Evolutionary conservation across 768 basidiomycete genomes (phyloP).

Genomic region (Rhodotorula taiwanensis): DNA sequence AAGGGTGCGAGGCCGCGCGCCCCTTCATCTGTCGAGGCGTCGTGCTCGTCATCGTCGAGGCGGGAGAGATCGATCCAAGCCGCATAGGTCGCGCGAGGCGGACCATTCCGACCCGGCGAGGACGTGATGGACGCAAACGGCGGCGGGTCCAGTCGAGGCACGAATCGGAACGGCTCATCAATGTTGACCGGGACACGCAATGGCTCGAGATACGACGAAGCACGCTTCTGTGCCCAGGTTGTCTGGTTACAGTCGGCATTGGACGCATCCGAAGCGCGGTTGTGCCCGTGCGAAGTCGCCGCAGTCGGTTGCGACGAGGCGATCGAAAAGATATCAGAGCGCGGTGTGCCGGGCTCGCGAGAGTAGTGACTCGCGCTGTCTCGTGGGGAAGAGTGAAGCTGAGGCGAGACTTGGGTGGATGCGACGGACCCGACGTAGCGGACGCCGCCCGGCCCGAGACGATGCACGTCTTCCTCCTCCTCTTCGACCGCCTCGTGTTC

Average conservation of each 20-base stretch:
- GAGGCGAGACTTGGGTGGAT: conserved; percentile 8
- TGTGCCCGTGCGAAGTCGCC: not conserved
- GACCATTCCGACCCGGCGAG: conserved; percentile 32
- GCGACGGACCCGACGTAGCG: conserved; percentile 27
- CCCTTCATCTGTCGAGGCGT: conserved; percentile 11
- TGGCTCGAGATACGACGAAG: conserved; percentile 16
- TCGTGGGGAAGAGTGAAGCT: not conserved
- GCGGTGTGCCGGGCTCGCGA: conserved; percentile 10
- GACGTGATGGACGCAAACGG: conserved; percentile 31
- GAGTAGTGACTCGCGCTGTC: conserved; percentile 5
- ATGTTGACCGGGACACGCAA: conserved; percentile 20
- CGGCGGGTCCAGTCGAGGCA: conserved; percentile 28
- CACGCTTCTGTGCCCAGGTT: conserved; percentile 5
- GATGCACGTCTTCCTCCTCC: conserved; percentile 1
- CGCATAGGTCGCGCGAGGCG: conserved; percentile 25
- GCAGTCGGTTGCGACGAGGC: not conserved
- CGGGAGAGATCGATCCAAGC: conserved; percentile 16
- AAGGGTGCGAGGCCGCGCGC: conserved; percentile 11
- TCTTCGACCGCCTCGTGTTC: too few species aligned
- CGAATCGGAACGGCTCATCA: conserved; percentile 36
- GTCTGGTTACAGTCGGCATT: too few species aligned
- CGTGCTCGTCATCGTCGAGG: not conserved
- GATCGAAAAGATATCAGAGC: conserved; percentile 7
- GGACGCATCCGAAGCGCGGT: not conserved
- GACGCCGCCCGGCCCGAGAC: not conserved